These are phyloP conservation scores for Eucalyptus marginata DNA, from an alignment of 345 rosid species.

Conservation along the genomic window DNA sequence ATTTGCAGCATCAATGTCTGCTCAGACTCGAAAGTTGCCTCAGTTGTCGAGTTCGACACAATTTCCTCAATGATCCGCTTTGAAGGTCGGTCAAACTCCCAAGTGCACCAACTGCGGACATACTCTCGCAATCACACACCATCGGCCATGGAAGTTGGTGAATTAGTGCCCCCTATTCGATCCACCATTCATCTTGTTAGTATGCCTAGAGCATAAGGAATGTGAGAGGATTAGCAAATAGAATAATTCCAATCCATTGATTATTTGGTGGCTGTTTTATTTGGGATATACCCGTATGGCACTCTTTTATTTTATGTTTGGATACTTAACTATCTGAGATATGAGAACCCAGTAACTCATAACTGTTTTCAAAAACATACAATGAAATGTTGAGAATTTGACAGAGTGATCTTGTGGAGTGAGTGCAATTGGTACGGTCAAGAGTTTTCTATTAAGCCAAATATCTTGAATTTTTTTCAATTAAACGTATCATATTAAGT, in stretches of 20 bases:
- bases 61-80: not conserved
- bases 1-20: not conserved
- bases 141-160: not conserved
- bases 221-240: too few relatives aligned
- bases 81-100: not conserved
- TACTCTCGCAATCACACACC: not conserved
- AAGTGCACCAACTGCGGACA: not conserved
- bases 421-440: not conserved
- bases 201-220: too few relatives aligned
- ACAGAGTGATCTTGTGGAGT: not conserved
- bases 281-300: not conserved
- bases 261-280: not conserved
- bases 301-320: not conserved
- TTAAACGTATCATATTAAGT: rapidly evolving
- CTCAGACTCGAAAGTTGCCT: too few relatives aligned
- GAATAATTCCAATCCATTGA: not conserved
- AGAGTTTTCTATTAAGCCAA: not conserved
- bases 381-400: not conserved
- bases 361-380: not conserved
- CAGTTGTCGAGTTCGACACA: rapidly evolving
- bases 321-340: not conserved
- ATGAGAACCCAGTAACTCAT: not conserved
- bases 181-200: too few relatives aligned
- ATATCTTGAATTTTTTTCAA: not conserved
- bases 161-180: too few relatives aligned